A percentile compares a stretch with the other conserved stretches of the same genome.
phyloP scores from a whole-genome alignment of 768 basidiomycete species.

The Suillus discolor region DNA sequence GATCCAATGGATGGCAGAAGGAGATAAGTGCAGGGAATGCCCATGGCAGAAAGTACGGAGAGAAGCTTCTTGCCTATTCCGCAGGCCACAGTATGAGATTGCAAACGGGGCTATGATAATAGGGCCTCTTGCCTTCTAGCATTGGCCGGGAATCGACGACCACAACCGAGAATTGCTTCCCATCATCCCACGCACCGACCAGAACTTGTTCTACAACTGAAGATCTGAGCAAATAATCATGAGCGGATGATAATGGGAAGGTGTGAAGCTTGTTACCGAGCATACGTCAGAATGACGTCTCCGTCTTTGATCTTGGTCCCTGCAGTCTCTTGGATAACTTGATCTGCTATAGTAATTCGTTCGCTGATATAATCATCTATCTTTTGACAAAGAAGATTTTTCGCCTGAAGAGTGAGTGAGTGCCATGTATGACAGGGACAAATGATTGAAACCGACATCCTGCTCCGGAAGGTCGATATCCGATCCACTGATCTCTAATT shows the following conservation, averaged over 20 bases:
- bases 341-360: conserved; percentile 89
- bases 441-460: conserved; percentile 59
- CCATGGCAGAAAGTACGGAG: conserved; percentile 62
- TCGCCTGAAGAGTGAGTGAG: conserved; percentile 59
- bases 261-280: conserved; percentile 53
- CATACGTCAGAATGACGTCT: conserved; percentile 91
- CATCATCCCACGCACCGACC: conserved; percentile 70
- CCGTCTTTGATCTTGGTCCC: conserved; percentile 93
- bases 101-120: not conserved
- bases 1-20: conserved; percentile 86
- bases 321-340: conserved; percentile 89
- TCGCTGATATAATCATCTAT: conserved; percentile 95
- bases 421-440: not conserved
- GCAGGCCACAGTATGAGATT: conserved; percentile 1
- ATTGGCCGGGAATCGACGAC: conserved; percentile 95
- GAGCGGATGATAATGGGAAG: conserved; percentile 4
- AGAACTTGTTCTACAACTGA: conserved; percentile 93
- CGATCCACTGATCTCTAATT: conserved; percentile 90
- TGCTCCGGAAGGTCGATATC: conserved; percentile 95
- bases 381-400: conserved; percentile 76
- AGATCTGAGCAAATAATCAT: conserved; percentile 55
- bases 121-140: conserved; percentile 66
- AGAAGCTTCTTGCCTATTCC: conserved; percentile 76
- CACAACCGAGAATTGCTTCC: conserved; percentile 85
- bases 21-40: conserved; percentile 86